Conservation (phyloP, 805 yeast genomes). For the Monosporozyma solicola region DNA sequence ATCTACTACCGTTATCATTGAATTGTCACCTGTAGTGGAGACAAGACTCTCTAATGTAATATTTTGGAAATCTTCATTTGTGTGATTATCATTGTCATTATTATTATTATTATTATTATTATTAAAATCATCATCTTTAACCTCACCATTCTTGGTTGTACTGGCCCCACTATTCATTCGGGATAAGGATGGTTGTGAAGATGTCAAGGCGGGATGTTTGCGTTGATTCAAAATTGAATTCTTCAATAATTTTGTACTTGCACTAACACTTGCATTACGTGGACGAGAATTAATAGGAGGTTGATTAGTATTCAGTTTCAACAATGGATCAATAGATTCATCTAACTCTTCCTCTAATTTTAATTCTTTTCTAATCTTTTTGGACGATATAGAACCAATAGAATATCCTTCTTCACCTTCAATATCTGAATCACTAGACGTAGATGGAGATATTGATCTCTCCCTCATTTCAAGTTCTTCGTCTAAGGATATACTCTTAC, state of each 20-base stretch:
- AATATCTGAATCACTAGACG: conserved; percentile 21
- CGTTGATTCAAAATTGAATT: neutral
- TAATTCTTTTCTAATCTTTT: conserved; percentile 17
- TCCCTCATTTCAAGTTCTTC: neutral
- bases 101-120: neutral
- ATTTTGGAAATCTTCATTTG: neutral
- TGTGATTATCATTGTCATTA: neutral
- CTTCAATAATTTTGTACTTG: neutral
- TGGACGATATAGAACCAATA: conserved; percentile 22
- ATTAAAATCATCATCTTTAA: neutral
- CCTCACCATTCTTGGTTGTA: neutral
- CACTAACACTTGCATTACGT: neutral
- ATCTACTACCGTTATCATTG: conserved; percentile 42
- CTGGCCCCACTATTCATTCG: neutral
- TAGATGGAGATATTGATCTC: neutral
- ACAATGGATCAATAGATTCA: conserved; percentile 26
- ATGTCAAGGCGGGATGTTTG: neutral
- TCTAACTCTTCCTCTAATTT: conserved; percentile 18
- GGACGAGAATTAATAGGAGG: neutral
- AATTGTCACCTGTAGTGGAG: conserved; percentile 36
- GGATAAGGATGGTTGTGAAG: neutral
- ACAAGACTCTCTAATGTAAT: conserved; percentile 48
- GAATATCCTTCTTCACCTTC: conserved; percentile 18
- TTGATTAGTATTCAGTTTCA: conserved; percentile 4
- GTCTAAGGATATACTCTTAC: neutral